Evolutionary conservation across 371 early-diverging fungal species (phyloP).

Genomic region (Mortierella sp.): DNA sequence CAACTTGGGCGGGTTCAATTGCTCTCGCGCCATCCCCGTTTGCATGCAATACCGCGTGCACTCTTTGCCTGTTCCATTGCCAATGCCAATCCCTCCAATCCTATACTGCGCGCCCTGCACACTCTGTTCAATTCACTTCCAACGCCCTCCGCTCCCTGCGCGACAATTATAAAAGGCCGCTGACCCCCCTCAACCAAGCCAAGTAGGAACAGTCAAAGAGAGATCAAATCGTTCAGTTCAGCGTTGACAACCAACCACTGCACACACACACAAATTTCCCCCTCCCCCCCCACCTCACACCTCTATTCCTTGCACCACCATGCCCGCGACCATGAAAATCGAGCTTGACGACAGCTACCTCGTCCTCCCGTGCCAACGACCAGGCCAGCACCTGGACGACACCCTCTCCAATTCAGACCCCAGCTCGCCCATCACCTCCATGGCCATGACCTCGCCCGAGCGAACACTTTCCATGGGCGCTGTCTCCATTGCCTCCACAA

Average conservation of each 20-base stretch:
- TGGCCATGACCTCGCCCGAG: conserved; percentile 41
- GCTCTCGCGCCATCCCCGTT: no score
- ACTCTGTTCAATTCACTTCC: background rate
- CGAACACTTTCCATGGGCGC: conserved; percentile 38
- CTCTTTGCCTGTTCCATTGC: no score
- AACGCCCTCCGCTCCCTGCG: background rate
- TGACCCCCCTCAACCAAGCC: background rate
- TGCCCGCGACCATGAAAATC: conserved; percentile 38
- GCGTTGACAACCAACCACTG: background rate
- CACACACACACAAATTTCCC: background rate
- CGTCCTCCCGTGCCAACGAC: conserved; percentile 23
- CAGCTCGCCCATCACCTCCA: conserved; percentile 17
- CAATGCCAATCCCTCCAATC: conserved; percentile 5
- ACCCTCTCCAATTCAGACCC: background rate
- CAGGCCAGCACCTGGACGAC: background rate
- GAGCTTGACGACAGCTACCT: conserved; percentile 37
- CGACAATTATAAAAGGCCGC: conserved; percentile 15
- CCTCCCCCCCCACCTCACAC: background rate
- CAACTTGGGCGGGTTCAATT: no score
- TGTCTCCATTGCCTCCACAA: conserved; percentile 34
- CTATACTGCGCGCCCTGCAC: background rate
- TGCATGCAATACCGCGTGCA: no score
- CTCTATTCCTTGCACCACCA: background rate
- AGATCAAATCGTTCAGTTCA: conserved; percentile 1
- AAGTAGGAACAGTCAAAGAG: conserved; percentile 5